Percentiles rank a stretch among this genome's conserved stretches.
These are phyloP conservation scores for Globisporangium nagaii DNA, from an alignment of 352 stramenopile genomes.

Conservation along the genomic window DNA sequence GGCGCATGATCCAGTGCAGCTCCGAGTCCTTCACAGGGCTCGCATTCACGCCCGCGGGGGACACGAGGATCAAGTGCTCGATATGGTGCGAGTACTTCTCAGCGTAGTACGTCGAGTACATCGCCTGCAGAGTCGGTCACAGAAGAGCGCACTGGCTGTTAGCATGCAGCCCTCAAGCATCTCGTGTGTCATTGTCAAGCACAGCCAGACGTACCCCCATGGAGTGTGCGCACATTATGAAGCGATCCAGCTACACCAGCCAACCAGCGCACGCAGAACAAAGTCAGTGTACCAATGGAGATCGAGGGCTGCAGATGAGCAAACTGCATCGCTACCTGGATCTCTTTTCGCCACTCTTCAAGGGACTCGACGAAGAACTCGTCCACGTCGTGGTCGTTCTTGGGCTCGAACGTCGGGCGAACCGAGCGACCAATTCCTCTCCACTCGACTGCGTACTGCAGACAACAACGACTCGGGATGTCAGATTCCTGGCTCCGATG, in stretches of 20 bases:
- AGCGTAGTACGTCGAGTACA: slow-evolving; percentile 76
- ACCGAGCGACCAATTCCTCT: slow-evolving; percentile 72
- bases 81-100: slow-evolving; percentile 65
- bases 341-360: slow-evolving; percentile 62
- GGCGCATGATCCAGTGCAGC: slow-evolving; percentile 32
- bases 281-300: neutral
- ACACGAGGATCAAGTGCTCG: slow-evolving; percentile 75
- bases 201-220: slow-evolving; percentile 53
- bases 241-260: slow-evolving; percentile 45
- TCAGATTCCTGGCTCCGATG: too few relatives aligned
- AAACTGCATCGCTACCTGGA: slow-evolving; percentile 33
- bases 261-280: neutral
- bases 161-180: neutral
- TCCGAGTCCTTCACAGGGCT: slow-evolving; percentile 31
- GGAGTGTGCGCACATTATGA: slow-evolving; percentile 72
- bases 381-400: slow-evolving; percentile 64
- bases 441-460: slow-evolving; percentile 78
- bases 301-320: too few relatives aligned
- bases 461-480: too few relatives aligned
- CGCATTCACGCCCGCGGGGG: slow-evolving; percentile 53
- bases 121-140: slow-evolving; percentile 29
- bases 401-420: slow-evolving; percentile 50
- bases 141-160: neutral
- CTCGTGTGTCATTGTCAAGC: too few relatives aligned
- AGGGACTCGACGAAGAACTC: slow-evolving; percentile 80